These are phyloP conservation scores for Endogone sp. DNA, from an alignment of 192 early-diverging fungal species.

Conservation along the genomic window DNA sequence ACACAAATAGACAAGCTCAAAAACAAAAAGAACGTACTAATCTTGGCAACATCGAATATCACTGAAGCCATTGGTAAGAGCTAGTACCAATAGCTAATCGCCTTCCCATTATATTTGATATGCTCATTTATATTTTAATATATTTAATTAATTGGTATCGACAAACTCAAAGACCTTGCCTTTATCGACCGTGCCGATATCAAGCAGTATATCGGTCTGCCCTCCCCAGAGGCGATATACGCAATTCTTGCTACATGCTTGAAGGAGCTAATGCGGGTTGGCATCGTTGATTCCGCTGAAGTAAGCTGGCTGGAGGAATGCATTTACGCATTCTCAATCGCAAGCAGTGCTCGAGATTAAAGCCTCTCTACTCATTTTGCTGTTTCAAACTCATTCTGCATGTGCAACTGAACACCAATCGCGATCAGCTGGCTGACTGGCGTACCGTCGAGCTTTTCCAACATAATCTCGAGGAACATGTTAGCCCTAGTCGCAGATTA, in stretches of 20 bases:
- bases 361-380: too few species aligned
- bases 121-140: background rate
- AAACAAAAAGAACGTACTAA: conserved; percentile 53
- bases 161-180: conserved; percentile 38
- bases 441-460: conserved; percentile 27
- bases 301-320: too few species aligned
- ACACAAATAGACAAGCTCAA: conserved; percentile 70
- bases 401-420: conserved; percentile 14
- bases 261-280: conserved; percentile 43
- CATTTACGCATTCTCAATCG: background rate
- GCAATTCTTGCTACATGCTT: conserved; percentile 50
- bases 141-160: background rate
- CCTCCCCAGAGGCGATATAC: conserved; percentile 48
- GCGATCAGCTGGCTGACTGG: conserved; percentile 34
- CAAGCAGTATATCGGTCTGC: conserved; percentile 51
- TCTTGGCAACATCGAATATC: conserved; percentile 70
- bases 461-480: conserved; percentile 4
- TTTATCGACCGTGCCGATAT: conserved; percentile 68
- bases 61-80: conserved; percentile 56
- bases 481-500: conserved; percentile 23
- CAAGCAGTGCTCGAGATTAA: background rate
- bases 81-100: conserved; percentile 2
- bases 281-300: conserved; percentile 11
- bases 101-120: background rate
- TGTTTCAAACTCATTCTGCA: too few species aligned